Base-by-base conservation (phyloP, 2,329 filamentous ascomycete genomes). In the Graphiopsis chlorocephala region DNA sequence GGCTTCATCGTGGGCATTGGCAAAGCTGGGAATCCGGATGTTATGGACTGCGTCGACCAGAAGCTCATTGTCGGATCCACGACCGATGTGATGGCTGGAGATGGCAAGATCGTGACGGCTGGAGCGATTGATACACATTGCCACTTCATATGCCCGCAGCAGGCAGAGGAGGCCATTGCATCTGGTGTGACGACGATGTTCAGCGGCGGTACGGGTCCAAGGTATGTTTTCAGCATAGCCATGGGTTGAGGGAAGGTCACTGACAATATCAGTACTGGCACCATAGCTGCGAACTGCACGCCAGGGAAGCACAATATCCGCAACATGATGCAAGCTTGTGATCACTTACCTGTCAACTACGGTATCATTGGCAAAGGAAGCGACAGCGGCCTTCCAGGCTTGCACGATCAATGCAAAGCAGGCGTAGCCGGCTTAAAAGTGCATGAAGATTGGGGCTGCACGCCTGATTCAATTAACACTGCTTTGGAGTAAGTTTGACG, bases 301-400 rank as follows among this genome's bases (percentile, higher is more conserved):
- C 93, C 93, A 0, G 90, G 92, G 23, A 89, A 88, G 65, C 88
- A 88, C 67, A 91, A 94, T 74, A 90, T 94, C 76, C 86, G 87
- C 63, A 86, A 92, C 75, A 97, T 97, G 91, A 86, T 97, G 26
- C 91, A 96, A 76, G 92, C 92, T 6, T 88, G 87, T 72, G 93
- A 97, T 74, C 76, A 79, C 5, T 80, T 96, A n/a, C 93, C 93
- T 0, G 77, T 97, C 69, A 97, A 97, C 76, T 81, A 93, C 64
- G 93, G 92, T 38, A 90, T 97, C 73, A 97, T 93, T 0, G 91
- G 90, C 45, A 97, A 97, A 79, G 93, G 93, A 65, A 97, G 96
- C 74, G 93, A 97, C 76, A 88, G 88, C 69, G 85, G 85, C 7
- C 83, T 86, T 0, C 75, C 78, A 3, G 90, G 89, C 8, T 83